Conservation (phyloP, 1,284 basidiomycete species). For the Malassezia arunalokei region DNA sequence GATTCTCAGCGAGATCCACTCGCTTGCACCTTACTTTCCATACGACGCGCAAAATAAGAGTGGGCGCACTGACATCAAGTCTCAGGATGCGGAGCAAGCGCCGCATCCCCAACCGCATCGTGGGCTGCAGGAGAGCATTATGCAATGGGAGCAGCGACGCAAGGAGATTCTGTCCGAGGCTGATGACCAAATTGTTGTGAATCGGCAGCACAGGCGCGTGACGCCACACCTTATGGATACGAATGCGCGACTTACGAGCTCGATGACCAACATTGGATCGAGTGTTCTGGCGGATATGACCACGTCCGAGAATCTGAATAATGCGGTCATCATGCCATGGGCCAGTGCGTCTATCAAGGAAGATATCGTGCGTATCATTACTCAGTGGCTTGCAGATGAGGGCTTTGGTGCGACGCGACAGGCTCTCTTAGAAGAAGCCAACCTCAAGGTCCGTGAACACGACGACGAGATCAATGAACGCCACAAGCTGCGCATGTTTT, state of each 20-base stretch:
- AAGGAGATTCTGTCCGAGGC: conserved; percentile 17
- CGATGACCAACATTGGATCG: conserved; percentile 3
- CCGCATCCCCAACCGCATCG: neutral
- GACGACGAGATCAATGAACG: conserved; percentile 43
- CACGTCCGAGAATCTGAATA: neutral
- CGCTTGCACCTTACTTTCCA: conserved; percentile 14
- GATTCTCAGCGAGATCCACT: conserved; percentile 12
- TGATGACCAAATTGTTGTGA: conserved; percentile 27
- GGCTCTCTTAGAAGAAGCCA: conserved; percentile 47
- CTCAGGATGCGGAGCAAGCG: neutral
- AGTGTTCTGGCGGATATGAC: neutral
- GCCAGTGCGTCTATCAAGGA: conserved; percentile 27
- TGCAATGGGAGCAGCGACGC: neutral
- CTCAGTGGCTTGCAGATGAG: conserved; percentile 48
- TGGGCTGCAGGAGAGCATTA: neutral
- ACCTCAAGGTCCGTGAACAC: conserved; percentile 32
- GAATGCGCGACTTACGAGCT: conserved; percentile 14
- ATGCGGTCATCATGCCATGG: conserved; percentile 33
- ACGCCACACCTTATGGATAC: conserved; percentile 18
- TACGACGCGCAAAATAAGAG: conserved; percentile 1
- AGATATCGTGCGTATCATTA: conserved; percentile 44
- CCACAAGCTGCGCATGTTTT: conserved; percentile 47
- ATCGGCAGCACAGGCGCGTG: conserved; percentile 26
- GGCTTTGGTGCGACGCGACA: conserved; percentile 46
- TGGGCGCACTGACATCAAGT: neutral